These are phyloP conservation scores for Monilinia aucupariae DNA, from an alignment of 2,329 filamentous ascomycete species.

Conservation along the genomic window DNA sequence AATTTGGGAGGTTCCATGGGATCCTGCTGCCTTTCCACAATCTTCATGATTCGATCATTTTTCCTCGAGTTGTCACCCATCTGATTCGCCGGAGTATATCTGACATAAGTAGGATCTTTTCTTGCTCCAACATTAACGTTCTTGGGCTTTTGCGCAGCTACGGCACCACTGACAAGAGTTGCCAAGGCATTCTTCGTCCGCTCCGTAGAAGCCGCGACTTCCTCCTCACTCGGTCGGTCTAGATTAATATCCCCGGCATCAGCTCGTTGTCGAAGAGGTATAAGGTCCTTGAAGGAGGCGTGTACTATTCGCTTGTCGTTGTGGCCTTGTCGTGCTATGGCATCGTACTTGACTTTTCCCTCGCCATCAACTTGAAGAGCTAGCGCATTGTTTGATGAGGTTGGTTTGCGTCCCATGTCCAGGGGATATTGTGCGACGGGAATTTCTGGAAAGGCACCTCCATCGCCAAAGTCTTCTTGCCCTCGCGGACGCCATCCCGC, in stretches of 20 bases:
- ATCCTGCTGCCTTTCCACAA: slow-evolving; percentile 87
- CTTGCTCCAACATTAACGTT: slow-evolving; percentile 77
- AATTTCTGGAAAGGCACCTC: slow-evolving; percentile 91
- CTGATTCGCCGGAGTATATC: slow-evolving; percentile 93
- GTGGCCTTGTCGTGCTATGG: slow-evolving; percentile 87
- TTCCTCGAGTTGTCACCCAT: slow-evolving; percentile 86
- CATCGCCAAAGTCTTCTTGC: slow-evolving; percentile 91
- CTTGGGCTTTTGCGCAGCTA: slow-evolving; percentile 92
- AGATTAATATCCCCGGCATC: slow-evolving; percentile 89
- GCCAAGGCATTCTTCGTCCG: slow-evolving; percentile 83
- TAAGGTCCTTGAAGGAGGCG: slow-evolving; percentile 93
- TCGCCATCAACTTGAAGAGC: slow-evolving; percentile 87
- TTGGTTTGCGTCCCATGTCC: slow-evolving; percentile 81
- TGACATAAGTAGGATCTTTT: slow-evolving; percentile 85
- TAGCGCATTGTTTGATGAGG: slow-evolving; percentile 72
- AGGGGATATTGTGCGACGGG: slow-evolving; percentile 92
- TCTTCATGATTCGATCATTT: slow-evolving; percentile 96
- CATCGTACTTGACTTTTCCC: slow-evolving; percentile 94
- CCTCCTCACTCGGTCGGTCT: slow-evolving; percentile 75
- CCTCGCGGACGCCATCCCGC: slow-evolving; percentile 84
- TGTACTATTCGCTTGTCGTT: slow-evolving; percentile 79
- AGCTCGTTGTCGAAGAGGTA: slow-evolving; percentile 85
- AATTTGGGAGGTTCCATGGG: slow-evolving; percentile 98
- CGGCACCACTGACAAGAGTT: slow-evolving; percentile 74
- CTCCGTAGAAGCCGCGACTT: slow-evolving; percentile 78